Evolutionary conservation across 345 rosid species (phyloP).

Genomic region (Aquilaria sinensis): DNA sequence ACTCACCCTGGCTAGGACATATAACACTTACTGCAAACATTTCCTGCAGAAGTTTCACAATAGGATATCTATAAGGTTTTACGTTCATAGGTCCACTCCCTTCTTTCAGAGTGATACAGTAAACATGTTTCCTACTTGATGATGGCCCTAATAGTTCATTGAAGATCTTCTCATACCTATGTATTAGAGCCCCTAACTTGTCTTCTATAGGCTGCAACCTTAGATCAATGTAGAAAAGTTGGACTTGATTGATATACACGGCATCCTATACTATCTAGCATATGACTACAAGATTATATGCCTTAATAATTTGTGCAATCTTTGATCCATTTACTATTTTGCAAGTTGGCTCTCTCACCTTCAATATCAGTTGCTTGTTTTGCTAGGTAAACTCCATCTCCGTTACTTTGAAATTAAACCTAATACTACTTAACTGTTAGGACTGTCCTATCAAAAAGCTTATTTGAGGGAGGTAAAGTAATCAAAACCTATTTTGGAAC

Average conservation of each 20-base stretch:
- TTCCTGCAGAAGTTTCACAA: neutral
- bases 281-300: neutral
- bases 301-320: neutral
- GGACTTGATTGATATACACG: neutral
- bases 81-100: neutral
- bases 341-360: neutral
- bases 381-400: neutral
- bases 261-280: neutral
- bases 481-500: too few relatives aligned
- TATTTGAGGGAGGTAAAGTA: neutral
- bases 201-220: neutral
- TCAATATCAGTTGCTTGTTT: neutral
- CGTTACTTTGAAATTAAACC: neutral
- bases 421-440: neutral
- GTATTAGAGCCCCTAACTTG: neutral
- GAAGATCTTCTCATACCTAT: neutral
- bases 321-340: neutral
- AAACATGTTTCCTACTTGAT: neutral
- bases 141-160: neutral
- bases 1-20: neutral
- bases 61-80: slow-evolving; percentile 2
- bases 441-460: neutral
- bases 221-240: neutral
- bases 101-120: too few relatives aligned
- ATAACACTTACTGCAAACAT: slow-evolving; percentile 4